Conservation (phyloP, 257 asterid species). For the Prunella vulgaris region DNA sequence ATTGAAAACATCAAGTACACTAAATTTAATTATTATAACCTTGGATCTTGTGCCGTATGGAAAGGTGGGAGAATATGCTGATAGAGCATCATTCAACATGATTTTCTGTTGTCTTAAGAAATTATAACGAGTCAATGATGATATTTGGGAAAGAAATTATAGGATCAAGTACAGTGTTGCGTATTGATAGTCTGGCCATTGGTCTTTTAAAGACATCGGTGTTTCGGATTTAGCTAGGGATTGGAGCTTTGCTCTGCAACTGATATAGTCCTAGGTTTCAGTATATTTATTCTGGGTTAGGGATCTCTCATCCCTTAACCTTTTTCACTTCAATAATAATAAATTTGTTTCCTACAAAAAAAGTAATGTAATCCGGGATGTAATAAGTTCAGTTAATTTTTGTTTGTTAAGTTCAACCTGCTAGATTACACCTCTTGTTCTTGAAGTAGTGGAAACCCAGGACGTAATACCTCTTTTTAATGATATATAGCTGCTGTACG, state of each 20-base stretch:
- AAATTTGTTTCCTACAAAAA: background rate
- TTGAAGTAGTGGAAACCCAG: background rate
- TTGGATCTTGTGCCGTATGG: background rate
- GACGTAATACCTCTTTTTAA: slow-evolving; percentile 28
- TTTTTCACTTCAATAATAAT: background rate
- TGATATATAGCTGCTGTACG: slow-evolving; percentile 65
- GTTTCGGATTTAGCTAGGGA: too few species aligned
- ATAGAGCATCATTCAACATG: background rate
- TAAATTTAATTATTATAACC: background rate
- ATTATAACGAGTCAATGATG: background rate
- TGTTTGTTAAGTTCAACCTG: slow-evolving; percentile 16
- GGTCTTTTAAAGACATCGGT: too few species aligned
- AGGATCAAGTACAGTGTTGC: too few species aligned
- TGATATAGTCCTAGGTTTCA: background rate
- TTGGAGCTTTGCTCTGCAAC: too few species aligned
- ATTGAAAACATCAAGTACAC: slow-evolving; percentile 12
- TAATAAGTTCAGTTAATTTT: slow-evolving; percentile 8
- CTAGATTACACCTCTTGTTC: slow-evolving; percentile 8
- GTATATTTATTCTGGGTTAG: background rate
- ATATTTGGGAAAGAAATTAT: too few species aligned
- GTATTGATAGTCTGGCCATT: too few species aligned
- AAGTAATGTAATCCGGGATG: background rate
- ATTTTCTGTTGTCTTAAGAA: slow-evolving; percentile 5
- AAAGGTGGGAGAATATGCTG: background rate
- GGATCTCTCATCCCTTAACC: background rate